Evolutionary conservation across 2,329 filamentous ascomycete genomes (phyloP), one percentile per base, ranked within the genome.

Genomic region (Talaromyces islandicus): DNA sequence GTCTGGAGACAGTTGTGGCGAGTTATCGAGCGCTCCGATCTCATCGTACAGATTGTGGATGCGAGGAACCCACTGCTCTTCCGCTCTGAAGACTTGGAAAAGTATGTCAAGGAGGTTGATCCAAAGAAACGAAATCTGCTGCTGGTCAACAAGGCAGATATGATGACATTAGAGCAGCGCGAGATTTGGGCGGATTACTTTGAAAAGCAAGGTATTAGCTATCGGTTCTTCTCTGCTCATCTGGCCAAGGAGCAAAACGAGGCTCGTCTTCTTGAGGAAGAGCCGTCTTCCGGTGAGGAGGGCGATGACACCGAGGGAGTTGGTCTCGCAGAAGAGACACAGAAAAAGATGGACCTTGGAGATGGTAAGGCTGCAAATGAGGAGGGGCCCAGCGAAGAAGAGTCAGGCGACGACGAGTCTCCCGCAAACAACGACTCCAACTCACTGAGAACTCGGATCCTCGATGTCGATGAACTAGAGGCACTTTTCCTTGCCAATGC

Each of bases 1-100:
- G 94, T 99, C 29, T 99, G 94, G 94, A 87, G 94, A 72, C 94
- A 99, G 76, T 73, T 99, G 68, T 99, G 94, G 94, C 86, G 94
- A 78, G 94, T 99, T 61, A 97, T 99, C 69, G 94, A 99, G 80
- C 84, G 94, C 63, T 97, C 92, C 17, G 94, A 99, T 74, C 79
- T 99, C 46, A 85, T 99, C 3, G 94, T 99, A 38, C 94, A 99
- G 80, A 99, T 99, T 79, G 94, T 99, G 58, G 94, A 99, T 78
- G 94, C 95, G 9, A 84, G 94, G 70, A 97, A 97, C 74, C 94
- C 94, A 2, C 80, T 99, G 19, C 83, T 97, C 67, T 99, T 97
- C 78, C 86, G 95, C 60, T 96, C 90, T 5, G 93, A 95, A 67
- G 94, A 99, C 79, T 77, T 99, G 63, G 94, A 97, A 71, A 83